Base-by-base conservation (phyloP, 306 rosid species). In the Sechiopsis laciniata region DNA sequence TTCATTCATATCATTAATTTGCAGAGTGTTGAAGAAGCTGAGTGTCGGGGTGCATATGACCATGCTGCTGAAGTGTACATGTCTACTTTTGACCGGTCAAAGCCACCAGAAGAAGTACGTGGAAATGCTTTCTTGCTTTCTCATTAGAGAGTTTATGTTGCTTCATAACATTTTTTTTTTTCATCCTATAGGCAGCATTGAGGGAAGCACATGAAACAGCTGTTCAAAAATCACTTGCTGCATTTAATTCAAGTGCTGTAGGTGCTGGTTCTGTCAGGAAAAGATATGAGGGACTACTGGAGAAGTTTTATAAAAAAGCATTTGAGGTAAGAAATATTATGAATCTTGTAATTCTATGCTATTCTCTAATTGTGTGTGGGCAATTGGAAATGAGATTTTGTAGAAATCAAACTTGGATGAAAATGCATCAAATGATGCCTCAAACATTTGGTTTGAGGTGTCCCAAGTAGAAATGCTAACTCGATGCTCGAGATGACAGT, bases 1-100 rank as follows among this genome's bases (percentile, higher is more conserved):
- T 42, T 48, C 22, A 37, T 37, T 16, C 32, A 32, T 76, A 37
- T 55, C 75, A 69, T 54, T 80, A 20, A 67, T 78, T 74, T 72
- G 77, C 88, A 94, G 99, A 91, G 89, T 82, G 99, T 91, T 75
- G 99, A 91, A 85, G 99, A 91, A 83, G 82, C 92, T 1, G 97
- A 89, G 87, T 94, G 99, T 75, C 90, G 78, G n/a, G 82, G 79
- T 75, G 97, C 99, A 46, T 88, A 83, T 83, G 97, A 91, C 79
- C 80, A 79, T 72, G 96, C 97, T 72, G 55, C 88, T 68, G 92
- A 88, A 62, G 82, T 84, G 66, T 91, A 94, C 71, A 88, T 81
- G 91, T 81, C 92, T 54, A 60, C 90, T 51, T 91, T 89, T 84
- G 95, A 89, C 65, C 88, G 84, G 69, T 84, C 99, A 32, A 85